These are phyloP conservation scores for Fusarium nodosum DNA, from an alignment of 2,329 filamentous ascomycete genomes.

Conservation along the genomic window DNA sequence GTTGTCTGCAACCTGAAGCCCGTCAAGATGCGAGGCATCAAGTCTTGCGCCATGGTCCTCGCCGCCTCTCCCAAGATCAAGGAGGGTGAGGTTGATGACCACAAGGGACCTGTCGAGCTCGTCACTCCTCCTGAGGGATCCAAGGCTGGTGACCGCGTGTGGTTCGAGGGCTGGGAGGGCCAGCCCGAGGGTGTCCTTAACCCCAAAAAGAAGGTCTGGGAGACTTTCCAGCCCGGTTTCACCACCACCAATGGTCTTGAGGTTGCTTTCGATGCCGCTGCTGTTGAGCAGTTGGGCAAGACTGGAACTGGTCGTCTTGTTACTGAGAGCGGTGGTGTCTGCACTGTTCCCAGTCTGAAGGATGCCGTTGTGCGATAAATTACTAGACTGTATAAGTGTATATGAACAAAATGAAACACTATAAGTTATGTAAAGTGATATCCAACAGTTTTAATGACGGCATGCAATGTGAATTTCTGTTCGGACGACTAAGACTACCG, in stretches of 20 bases:
- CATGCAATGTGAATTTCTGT: too few relatives aligned
- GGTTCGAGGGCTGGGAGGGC: conserved; percentile 94
- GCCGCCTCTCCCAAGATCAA: conserved; percentile 88
- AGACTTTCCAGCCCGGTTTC: conserved; percentile 95
- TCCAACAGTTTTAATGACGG: too few relatives aligned
- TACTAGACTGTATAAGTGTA: background rate
- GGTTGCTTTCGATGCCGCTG: conserved; percentile 86
- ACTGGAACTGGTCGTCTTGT: conserved; percentile 77
- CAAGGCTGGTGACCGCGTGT: conserved; percentile 87
- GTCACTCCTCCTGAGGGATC: conserved; percentile 84
- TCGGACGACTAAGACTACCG: too few relatives aligned
- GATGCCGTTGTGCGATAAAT: conserved; percentile 84
- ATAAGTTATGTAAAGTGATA: background rate
- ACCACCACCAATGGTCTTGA: conserved; percentile 85
- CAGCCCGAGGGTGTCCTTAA: conserved; percentile 94
- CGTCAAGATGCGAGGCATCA: conserved; percentile 95
- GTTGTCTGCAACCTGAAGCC: conserved; percentile 98
- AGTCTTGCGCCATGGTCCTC: conserved; percentile 88
- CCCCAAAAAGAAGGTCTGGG: conserved; percentile 99
- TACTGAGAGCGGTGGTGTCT: conserved; percentile 82
- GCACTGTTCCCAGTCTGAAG: conserved; percentile 85
- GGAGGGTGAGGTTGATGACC: conserved; percentile 83
- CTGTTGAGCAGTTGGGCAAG: conserved; percentile 81
- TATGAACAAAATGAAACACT: conserved; percentile 25
- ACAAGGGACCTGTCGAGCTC: conserved; percentile 92